Base-by-base conservation (phyloP, 2,329 filamentous ascomycete species). In the Ophiocordyceps camponoti-leonardi region DNA sequence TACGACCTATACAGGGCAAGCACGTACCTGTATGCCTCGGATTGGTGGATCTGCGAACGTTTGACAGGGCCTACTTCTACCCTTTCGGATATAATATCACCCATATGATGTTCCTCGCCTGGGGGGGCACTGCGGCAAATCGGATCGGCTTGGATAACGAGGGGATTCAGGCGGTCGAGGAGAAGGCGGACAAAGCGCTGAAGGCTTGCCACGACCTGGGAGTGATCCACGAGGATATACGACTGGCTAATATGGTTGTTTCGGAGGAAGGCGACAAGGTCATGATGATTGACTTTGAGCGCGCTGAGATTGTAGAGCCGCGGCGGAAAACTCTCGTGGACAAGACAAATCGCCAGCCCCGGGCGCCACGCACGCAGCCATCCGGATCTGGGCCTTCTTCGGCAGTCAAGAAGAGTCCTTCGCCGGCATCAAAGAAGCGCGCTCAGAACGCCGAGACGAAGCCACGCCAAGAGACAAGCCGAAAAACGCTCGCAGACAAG, bases 21-120 rank as follows among this genome's bases (percentile, higher is more conserved):
- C 14, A 51, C 18, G 48, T 67, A 19, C 63, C 63, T n/a, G 56
- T 69, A 1, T 64, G 61, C 33, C 58, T 67, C 6, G 59, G 62
- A 6, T 51, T 54, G 11, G 54, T 67, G 37, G 58, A 67, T 51
- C 58, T 68, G 30, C 50, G 53, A 41, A 23, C 44, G 2, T 48
- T 64, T 7, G 45, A 52, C 7, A 57, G 53, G 47, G 57, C 46
- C 3, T 64, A 63, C 49, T 61, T 60, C 47, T 61, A 60, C 37
- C 50, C 58, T 46, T 45, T 55, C 44, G 50, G 53, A 7, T 56
- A 63, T 2, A 50, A 59, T 12, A 51, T 66, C 20, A 49, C 58
- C n/a, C 47, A 61, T 39, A 57, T 65, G 47, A 54, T 50, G 22
- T 44, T 39, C 16, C 13, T 44, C 4, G 26, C 43, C 3, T 44